Conservation (phyloP, 306 rosid species). For the Cyamopsis tetragonoloba region DNA sequence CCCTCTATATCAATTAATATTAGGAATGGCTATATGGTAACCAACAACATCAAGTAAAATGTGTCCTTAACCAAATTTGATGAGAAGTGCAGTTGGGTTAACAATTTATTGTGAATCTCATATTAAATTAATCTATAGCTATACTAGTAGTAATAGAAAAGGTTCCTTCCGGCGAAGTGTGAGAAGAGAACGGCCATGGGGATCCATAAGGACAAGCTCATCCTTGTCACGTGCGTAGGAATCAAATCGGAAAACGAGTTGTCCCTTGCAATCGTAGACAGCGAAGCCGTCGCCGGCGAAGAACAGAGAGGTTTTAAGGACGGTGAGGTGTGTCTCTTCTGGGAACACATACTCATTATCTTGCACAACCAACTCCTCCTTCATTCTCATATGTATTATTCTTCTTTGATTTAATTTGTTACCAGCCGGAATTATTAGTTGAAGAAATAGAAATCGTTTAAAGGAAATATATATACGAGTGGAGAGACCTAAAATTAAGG, state of each 20-base stretch:
- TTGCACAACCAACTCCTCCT: constrained; percentile 41
- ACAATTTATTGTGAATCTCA: too few species aligned
- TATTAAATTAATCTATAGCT: too few species aligned
- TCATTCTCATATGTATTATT: too few species aligned
- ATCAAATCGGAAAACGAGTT: constrained; percentile 82
- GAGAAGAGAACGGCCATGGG: constrained; percentile 81
- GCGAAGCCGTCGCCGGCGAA: constrained; percentile 81
- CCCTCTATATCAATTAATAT: neutral
- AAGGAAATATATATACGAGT: too few species aligned
- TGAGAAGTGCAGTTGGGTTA: too few species aligned
- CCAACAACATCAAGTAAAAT: too few species aligned
- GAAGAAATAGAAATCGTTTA: neutral
- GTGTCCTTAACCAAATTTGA: too few species aligned
- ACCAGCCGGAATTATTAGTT: neutral
- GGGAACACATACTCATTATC: constrained; percentile 39
- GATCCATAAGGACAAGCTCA: constrained; percentile 86
- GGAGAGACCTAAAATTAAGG: too few species aligned
- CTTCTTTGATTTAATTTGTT: too few species aligned
- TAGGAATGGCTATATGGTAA: too few species aligned
- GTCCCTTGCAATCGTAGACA: constrained; percentile 70
- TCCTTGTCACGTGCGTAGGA: constrained; percentile 50
- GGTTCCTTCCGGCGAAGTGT: constrained; percentile 78
- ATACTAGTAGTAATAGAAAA: too few species aligned
- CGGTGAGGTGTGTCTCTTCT: constrained; percentile 66
- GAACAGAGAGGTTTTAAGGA: constrained; percentile 79